phyloP scores from a whole-genome alignment of 1,284 basidiomycete species.

The Fomitopsis betulina region DNA sequence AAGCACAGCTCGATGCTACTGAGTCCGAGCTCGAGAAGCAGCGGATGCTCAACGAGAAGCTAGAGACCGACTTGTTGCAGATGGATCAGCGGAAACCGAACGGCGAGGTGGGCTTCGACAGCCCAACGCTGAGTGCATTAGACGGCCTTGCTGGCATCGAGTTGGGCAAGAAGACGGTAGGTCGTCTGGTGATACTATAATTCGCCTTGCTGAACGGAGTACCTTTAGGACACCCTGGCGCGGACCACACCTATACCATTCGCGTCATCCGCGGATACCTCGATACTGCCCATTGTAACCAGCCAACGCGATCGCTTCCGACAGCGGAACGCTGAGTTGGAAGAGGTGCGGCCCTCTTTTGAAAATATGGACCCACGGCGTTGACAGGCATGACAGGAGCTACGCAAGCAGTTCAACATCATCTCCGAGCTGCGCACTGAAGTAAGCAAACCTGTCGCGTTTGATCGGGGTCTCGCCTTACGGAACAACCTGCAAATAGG shows the following conservation, averaged over 20 bases:
- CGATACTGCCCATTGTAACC: slow-evolving; percentile 94
- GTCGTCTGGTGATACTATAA: not conserved
- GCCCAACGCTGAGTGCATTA: slow-evolving; percentile 9
- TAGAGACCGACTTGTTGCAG: slow-evolving; percentile 88
- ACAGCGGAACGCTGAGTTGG: slow-evolving; percentile 92
- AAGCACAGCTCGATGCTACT: slow-evolving; percentile 56
- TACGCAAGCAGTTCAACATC: slow-evolving; percentile 89
- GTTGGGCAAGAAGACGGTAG: slow-evolving; percentile 49
- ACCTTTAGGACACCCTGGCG: slow-evolving; percentile 38
- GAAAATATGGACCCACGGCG: not conserved
- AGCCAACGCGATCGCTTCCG: slow-evolving; percentile 95
- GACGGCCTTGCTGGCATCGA: slow-evolving; percentile 68
- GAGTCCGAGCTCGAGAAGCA: slow-evolving; percentile 75
- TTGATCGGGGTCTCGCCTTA: not conserved
- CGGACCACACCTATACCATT: slow-evolving; percentile 65
- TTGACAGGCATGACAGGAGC: slow-evolving; percentile 50
- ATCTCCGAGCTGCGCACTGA: slow-evolving; percentile 89
- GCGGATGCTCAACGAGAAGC: slow-evolving; percentile 75
- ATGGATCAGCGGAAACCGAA: slow-evolving; percentile 56
- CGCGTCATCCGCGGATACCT: slow-evolving; percentile 75
- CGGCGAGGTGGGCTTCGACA: slow-evolving; percentile 20
- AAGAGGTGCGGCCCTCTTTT: slow-evolving; percentile 59
- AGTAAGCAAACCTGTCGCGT: slow-evolving; percentile 46
- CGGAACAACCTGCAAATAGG: slow-evolving; percentile 6
- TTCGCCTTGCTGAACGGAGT: not conserved